These are phyloP conservation scores for Euphorbia tirucalli DNA, from an alignment of 345 rosid genomes.

Conservation along the genomic window DNA sequence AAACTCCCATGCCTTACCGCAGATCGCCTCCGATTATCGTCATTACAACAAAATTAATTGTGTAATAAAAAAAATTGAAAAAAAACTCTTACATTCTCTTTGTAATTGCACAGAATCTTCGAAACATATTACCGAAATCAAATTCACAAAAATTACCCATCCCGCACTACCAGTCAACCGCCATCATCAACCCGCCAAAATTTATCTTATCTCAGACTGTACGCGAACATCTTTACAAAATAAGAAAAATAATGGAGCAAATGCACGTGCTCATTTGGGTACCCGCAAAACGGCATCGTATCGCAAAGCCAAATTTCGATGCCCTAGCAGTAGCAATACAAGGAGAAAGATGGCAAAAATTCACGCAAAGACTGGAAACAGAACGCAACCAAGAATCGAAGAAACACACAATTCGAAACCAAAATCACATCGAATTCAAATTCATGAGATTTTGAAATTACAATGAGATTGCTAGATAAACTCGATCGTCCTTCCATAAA, in stretches of 20 bases:
- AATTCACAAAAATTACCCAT: not conserved
- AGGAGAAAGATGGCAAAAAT: not conserved
- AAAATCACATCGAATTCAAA: not conserved
- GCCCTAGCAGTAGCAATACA: not conserved
- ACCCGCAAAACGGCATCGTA: not conserved
- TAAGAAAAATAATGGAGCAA: not conserved
- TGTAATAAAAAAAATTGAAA: not conserved
- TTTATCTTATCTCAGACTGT: not conserved
- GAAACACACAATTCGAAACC: not conserved
- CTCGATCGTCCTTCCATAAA: too few species aligned
- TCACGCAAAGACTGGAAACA: not conserved
- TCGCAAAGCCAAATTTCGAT: not conserved
- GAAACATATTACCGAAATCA: not conserved
- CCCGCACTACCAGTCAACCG: not conserved
- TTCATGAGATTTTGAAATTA: not conserved
- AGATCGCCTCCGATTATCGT: not conserved
- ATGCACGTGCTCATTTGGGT: not conserved
- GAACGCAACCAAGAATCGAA: too few species aligned
- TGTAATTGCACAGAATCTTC: not conserved
- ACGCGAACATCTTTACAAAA: not conserved
- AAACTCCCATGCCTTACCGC: too few species aligned
- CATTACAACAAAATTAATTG: not conserved
- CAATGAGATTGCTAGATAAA: not conserved
- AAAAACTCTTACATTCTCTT: not conserved
- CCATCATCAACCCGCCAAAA: conserved; percentile 4